Evolutionary conservation across 495 filamentous ascomycete genomes (phyloP), one percentile per base, ranked within the genome.

Genomic region (Aspergillus wentii): DNA sequence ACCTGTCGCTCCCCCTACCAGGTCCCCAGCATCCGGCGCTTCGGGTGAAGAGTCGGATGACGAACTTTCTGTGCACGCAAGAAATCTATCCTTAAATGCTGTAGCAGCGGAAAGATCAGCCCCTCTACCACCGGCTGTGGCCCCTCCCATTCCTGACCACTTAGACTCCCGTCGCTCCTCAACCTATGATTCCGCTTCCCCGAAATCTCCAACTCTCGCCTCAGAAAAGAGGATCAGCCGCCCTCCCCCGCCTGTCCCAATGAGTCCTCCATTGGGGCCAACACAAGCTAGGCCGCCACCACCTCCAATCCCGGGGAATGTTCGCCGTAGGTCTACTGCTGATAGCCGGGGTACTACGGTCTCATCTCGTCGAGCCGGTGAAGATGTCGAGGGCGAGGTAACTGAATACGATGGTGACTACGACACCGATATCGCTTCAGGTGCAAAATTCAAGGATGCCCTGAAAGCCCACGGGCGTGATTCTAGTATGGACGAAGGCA

Each of bases 371-470:
- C 57, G 64, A 38, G 59, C 60, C 17, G 64, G 71, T 26, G 75
- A 79, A 19, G 83, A 86, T 27, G 84, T 75, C 13, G 86, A 79
- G 42, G 86, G 90, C 29, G 89, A 92, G 54, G 69, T 87, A 23
- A 94, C 86, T 2, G 92, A 96, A 59, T 97, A 97, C 55, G 92
- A 98, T 58, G 92, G 90, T 14, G 92, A 97, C 54, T 97, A 98
- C 57, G 92, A 97, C 49, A 98, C 92, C 26, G 92, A 97, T 58
- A 96, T 98, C 48, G 90, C 85, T 1, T 85, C 94, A 30, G 82
- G 87, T 19, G 88, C 79, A 8, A 83, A 84, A 27, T 85, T 92
- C 56, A 92, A 94, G 61, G 92, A 95, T 66, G 91, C 92, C 3
- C 58, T 97, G 38, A 94, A 88, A 51, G 57, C 86, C 14, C 88